Evolutionary conservation across 1,139 yeast genomes (phyloP), one percentile per base, ranked within the genome.

Genomic region (Blastobotrys malaysiensis): DNA sequence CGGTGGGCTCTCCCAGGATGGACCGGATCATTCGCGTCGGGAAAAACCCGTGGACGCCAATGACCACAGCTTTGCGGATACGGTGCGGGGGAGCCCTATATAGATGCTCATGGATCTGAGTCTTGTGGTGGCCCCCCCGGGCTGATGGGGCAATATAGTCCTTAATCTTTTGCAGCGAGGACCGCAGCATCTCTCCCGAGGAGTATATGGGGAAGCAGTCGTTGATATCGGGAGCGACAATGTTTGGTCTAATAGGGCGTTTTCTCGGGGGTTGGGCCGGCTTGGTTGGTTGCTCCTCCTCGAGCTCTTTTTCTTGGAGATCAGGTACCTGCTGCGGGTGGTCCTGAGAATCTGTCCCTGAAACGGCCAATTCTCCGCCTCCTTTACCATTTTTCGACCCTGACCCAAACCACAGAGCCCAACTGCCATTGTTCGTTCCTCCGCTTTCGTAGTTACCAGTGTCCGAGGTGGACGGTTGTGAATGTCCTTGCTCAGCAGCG

Each of bases 21-120:
- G 96, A 90, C 52, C 98, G 75, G 1, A 93, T 78, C 79, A 89
- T 84, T 59, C 79, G 82, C 1, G 91, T 86, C 0, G 99, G 98
- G 71, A 93, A 89, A 65, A 91, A 93, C 0, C 98, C 98, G 72
- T 93, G 98, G 1, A 93, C 91, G 0, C 99, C 98, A 58, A 93
- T 82, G 31, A 93, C 86, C 46, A 93, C 78, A 1, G 85, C 85
- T 56, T 82, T 80, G 50, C 62, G 59, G 13, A 72, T 61, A 11
- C 54, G 59, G 11, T 57, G 60, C 0, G 68, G 64, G 2, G 58
- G 48, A 11, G 61, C 46, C 27, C 64, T 53, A 22, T 52, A 59
- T 11, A 66, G 53, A 45, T 60, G 63, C 19, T 60, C 59, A 45
- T 58, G 57, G 9, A 55, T 49, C 31, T 57, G 63, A 13, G 51